Percentiles rank a stretch among this genome's conserved stretches.
Conservation (phyloP, 164 flowering plant genomes). For the Tinospora cordifolia region DNA sequence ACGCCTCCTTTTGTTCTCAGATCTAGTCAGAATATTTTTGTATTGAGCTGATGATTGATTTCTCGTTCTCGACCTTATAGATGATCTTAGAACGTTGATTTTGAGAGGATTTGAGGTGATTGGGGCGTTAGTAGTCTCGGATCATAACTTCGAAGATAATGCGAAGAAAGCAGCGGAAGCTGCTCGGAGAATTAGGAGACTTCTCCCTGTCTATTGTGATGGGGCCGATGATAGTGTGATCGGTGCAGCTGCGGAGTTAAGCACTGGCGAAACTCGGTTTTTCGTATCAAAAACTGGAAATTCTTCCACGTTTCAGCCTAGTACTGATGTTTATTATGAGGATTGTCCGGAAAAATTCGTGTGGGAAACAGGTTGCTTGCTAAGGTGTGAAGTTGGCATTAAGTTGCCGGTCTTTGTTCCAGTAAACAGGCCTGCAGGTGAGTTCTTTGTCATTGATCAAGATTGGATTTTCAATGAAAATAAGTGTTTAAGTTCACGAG, state of each 20-base stretch:
- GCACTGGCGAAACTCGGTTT: constrained; percentile 32
- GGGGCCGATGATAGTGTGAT: constrained; percentile 23
- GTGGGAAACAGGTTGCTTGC: constrained; percentile 78
- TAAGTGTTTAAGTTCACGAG: neutral
- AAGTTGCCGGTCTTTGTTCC: constrained; percentile 61
- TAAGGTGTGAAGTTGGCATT: constrained; percentile 54
- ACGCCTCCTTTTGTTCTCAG: neutral
- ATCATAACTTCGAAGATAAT: constrained; percentile 24
- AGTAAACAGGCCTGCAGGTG: constrained; percentile 36
- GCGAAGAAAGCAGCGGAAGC: constrained; percentile 47
- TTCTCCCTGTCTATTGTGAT: constrained; percentile 20
- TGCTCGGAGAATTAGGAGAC: constrained; percentile 32
- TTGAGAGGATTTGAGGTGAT: constrained; percentile 57
- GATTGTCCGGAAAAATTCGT: constrained; percentile 48
- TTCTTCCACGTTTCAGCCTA: constrained; percentile 22
- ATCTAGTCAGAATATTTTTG: neutral
- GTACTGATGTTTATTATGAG: constrained; percentile 42
- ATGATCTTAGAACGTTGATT: constrained; percentile 53
- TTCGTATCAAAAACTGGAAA: constrained; percentile 34
- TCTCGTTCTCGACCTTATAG: constrained; percentile 25
- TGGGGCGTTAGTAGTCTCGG: constrained; percentile 47
- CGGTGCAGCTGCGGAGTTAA: constrained; percentile 55
- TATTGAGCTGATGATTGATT: neutral
- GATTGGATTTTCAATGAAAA: neutral
- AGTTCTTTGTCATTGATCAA: neutral